Evolutionary conservation across 495 filamentous ascomycete species (phyloP).

Genomic region (Xylaria intraflava): DNA sequence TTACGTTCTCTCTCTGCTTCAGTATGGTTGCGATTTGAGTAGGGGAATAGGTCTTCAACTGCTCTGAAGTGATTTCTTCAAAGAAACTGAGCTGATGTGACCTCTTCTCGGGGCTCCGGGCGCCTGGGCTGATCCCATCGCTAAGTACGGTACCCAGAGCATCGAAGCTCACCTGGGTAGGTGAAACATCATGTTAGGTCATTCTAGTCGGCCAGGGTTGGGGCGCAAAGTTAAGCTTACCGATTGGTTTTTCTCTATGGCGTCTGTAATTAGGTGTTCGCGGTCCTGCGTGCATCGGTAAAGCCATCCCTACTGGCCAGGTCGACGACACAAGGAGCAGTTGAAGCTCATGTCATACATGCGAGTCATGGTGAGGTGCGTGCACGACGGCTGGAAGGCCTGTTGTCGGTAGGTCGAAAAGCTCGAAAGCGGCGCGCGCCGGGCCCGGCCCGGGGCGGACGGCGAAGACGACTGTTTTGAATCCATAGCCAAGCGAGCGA

Average conservation of each 20-base stretch:
- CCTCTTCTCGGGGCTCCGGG: constrained; percentile 29
- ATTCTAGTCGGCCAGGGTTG: not conserved
- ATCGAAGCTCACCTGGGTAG: constrained; percentile 19
- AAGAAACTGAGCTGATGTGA: constrained; percentile 37
- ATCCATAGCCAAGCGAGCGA: not conserved
- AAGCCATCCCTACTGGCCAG: constrained; percentile 54
- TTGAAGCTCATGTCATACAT: constrained; percentile 36
- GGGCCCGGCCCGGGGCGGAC: not conserved
- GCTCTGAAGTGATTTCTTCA: constrained; percentile 44
- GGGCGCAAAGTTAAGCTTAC: constrained; percentile 14
- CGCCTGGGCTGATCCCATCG: constrained; percentile 21
- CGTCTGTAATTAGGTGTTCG: constrained; percentile 37
- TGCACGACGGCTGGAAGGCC: constrained; percentile 40
- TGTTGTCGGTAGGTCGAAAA: constrained; percentile 4
- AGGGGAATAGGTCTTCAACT: constrained; percentile 37
- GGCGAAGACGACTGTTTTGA: not conserved
- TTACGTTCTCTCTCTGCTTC: constrained; percentile 35
- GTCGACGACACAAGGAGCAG: constrained; percentile 48
- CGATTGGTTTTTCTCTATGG: constrained; percentile 19
- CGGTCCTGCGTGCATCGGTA: constrained; percentile 60
- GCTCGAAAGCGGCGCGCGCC: constrained; percentile 5
- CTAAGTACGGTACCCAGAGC: constrained; percentile 3
- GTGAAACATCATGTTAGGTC: not conserved
- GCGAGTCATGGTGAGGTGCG: constrained; percentile 54
- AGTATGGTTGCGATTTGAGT: constrained; percentile 35